Base-by-base conservation (phyloP, 2,329 filamentous ascomycete genomes). In the Pseudodiploospora longispora region DNA sequence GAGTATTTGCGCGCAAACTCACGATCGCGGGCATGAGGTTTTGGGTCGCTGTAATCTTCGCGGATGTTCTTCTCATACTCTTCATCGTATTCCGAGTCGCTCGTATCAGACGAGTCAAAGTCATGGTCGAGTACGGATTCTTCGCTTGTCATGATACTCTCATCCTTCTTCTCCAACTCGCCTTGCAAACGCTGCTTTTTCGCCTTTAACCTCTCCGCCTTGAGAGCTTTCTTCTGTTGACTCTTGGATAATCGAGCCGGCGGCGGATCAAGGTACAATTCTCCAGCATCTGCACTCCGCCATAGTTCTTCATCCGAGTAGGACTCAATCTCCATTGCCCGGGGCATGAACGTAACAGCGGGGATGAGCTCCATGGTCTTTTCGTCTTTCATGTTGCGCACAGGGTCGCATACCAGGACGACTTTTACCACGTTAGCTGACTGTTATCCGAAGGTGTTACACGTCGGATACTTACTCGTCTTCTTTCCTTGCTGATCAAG, bases 1-100 rank as follows among this genome's bases (percentile, higher is more conserved):
- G 50, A 46, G 28, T 60, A 56, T 36, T 60, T 60, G 3, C 56
- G 45, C 0, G 58, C 57, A 47, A 58, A 59, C n/a, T n/a, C n/a
- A n/a, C n/a, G n/a, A 36, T 57, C 56, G 2, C 58, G 46, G 4
- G 45, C 41, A 6, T 52, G 47, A 1, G 52, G 46, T 6, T 53
- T 53, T 2, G 54, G 51, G 30, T 51, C 41, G 6, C 42, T 41
- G 27, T 56, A 56, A 3, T 52, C 52, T n/a, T n/a, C n/a, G n/a
- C n/a, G n/a, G n/a, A n/a, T n/a, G n/a, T n/a, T n/a, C n/a, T n/a
- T n/a, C n/a, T n/a, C n/a, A n/a, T n/a, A n/a, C n/a, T n/a, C n/a
- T 8, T 55, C 52, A 35, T 56, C 52, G 33, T 53, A 54, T 10
- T 55, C 52, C 1, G 48, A 46, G 42, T 55, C 53, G 38, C n/a